Conservation (phyloP, 1,139 yeast species). For the Saccharomycopsis hybrid region DNA sequence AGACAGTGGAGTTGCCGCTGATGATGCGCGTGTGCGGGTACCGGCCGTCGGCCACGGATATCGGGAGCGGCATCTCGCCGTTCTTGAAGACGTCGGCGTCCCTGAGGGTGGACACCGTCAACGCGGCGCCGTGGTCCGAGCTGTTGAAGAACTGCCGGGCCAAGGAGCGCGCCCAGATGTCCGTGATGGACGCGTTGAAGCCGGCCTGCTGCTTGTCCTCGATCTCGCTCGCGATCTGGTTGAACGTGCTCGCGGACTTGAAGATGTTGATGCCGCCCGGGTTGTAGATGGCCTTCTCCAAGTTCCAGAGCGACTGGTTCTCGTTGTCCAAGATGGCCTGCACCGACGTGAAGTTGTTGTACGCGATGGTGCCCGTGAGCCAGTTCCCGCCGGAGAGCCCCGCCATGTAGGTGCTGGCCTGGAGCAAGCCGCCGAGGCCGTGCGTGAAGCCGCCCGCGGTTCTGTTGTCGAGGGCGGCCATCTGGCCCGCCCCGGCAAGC, state of each 20-base stretch:
- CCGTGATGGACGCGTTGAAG: constrained; percentile 72
- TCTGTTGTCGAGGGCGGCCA: constrained; percentile 74
- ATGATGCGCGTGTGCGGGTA: constrained; percentile 55
- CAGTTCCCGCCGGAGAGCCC: constrained; percentile 88
- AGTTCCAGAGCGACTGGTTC: constrained; percentile 59
- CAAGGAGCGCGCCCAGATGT: constrained; percentile 87
- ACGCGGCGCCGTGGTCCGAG: constrained; percentile 38
- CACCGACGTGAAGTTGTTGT: constrained; percentile 76
- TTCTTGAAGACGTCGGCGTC: constrained; percentile 38
- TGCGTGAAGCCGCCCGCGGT: constrained; percentile 48
- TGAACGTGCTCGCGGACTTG: constrained; percentile 51
- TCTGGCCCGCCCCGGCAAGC: constrained; percentile 83
- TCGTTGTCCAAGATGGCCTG: constrained; percentile 44
- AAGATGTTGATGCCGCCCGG: constrained; percentile 69
- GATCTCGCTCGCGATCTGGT: constrained; percentile 42
- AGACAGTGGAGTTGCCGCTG: constrained; percentile 46
- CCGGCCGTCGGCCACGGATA: constrained; percentile 53
- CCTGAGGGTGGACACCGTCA: constrained; percentile 44
- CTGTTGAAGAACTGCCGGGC: constrained; percentile 62
- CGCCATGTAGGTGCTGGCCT: constrained; percentile 63
- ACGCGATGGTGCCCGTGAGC: constrained; percentile 74
- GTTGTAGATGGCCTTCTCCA: constrained; percentile 51
- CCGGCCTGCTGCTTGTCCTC: constrained; percentile 68
- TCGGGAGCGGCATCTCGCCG: constrained; percentile 55
- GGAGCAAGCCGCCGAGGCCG: constrained; percentile 76